Base-by-base conservation (phyloP, 129 eudicot genomes). In the Glebionis coronaria region DNA sequence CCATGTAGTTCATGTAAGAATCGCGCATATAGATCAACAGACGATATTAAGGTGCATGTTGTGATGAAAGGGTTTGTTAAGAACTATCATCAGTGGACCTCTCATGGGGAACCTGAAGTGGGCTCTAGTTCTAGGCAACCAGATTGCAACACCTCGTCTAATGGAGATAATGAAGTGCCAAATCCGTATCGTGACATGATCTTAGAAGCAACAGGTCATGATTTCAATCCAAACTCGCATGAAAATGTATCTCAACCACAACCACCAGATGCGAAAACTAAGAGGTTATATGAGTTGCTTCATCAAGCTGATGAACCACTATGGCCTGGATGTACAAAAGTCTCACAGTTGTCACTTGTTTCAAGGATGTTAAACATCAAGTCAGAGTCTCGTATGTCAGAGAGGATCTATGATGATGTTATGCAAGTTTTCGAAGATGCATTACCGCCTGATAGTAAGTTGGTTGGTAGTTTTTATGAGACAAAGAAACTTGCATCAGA, bases 111-210 rank as follows among this genome's bases (percentile, higher is more conserved):
- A 18, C 58, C 58, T 14, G 9, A 1, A 0, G 58, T 53, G 58
- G 58, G 58, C 9, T 53, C 58, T 10, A 53, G 58, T 23, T 53
- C 58, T 15, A 18, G 12, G 12, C 58, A 53, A 53, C 15, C 58
- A 53, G 10, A 53, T 35, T 35, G 40, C 12, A 53, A 53, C 21
- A 18, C 58, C 27, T 16, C 58, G 19, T 10, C 19, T 53, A 18
- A 6, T 53, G 4, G 58, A 53, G 58, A 53, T 2, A 23, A 53
- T 5, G 12, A 53, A 8, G 13, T 14, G 58, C 21, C 28, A 53
- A 53, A 53, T 53, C 58, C 58, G 19, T 53, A 53, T 53, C 58
- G 13, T 23, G 19, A 53, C 58, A 53, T 53, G 58, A 12, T 53
- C 10, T 15, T 53, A 18, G 58, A 53, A 15, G 58, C 58, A 19